Conservation (phyloP, 2,329 filamentous ascomycete species). For the Tolypocladium ophioglossoides region DNA sequence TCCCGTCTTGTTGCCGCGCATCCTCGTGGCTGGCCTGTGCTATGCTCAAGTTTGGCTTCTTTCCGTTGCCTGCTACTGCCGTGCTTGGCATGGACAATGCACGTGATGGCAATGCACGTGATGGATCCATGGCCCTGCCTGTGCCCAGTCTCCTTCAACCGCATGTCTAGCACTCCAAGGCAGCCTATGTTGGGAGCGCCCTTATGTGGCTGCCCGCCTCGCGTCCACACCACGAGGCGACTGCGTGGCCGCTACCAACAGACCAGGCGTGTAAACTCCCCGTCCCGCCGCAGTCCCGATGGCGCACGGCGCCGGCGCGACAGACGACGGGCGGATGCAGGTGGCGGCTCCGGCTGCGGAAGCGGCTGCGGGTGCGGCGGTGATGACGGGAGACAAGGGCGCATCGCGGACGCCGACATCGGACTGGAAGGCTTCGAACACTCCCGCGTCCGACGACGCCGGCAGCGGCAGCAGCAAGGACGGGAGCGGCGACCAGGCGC, state of each 20-base stretch:
- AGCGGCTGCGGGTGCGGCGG: not conserved
- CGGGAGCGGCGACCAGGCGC: slow-evolving; percentile 12
- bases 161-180: not conserved
- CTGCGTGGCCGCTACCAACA: not conserved
- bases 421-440: not conserved
- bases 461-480: slow-evolving; percentile 3
- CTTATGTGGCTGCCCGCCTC: not conserved
- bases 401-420: not conserved
- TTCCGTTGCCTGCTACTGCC: not conserved
- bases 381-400: not conserved
- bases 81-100: not conserved
- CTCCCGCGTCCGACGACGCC: not conserved
- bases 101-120: too few species aligned
- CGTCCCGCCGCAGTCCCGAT: not conserved
- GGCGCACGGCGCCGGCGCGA: not conserved
- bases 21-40: too few species aligned
- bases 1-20: too few species aligned
- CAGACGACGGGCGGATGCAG: not conserved
- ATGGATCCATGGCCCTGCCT: not conserved
- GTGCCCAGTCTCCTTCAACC: not conserved
- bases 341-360: not conserved
- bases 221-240: not conserved
- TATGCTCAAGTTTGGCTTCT: too few species aligned
- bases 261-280: not conserved
- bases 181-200: not conserved